A percentile compares a stretch with the other conserved stretches of the same genome.
phyloP scores from a whole-genome alignment of 495 filamentous ascomycete genomes.

The Poronia punctata region DNA sequence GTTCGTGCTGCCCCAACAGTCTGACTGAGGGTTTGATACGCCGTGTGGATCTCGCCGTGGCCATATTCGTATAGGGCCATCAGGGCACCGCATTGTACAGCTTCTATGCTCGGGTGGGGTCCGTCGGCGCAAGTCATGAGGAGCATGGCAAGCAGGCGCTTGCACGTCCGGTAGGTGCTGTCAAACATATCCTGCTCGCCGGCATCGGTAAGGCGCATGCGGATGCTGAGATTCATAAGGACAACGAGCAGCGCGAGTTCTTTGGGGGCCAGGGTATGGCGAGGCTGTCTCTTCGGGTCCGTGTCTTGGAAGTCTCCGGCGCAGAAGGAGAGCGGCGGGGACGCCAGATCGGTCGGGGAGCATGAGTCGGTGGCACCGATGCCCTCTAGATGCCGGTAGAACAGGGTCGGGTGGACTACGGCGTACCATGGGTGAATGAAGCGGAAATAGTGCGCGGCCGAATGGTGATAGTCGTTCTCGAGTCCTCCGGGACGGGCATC shows the following conservation, averaged over 20 bases:
- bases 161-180: conserved; percentile 22
- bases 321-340: conserved; percentile 7
- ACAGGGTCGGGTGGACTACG: conserved; percentile 21
- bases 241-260: conserved; percentile 22
- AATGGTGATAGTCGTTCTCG: conserved; percentile 19
- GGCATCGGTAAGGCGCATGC: conserved; percentile 21
- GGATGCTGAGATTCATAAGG: conserved; percentile 24
- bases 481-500: conserved; percentile 10
- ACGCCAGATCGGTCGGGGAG: conserved; percentile 8
- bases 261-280: conserved; percentile 9
- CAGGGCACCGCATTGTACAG: conserved; percentile 24
- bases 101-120: conserved; percentile 16
- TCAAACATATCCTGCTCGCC: conserved; percentile 26
- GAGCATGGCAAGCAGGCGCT: conserved; percentile 19
- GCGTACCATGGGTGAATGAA: conserved; percentile 25
- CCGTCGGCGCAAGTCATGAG: conserved; percentile 19
- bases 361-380: conserved; percentile 12
- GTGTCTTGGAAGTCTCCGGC: conserved; percentile 6
- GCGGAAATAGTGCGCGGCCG: conserved; percentile 18
- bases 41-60: conserved; percentile 21
- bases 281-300: conserved; percentile 1
- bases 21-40: conserved; percentile 26
- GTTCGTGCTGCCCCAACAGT: conserved; percentile 13
- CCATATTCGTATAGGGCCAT: conserved; percentile 28
- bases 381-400: conserved; percentile 15